Conservation (phyloP, 169 alveolate species). For the Pseudocohnilembus persalinus region DNA sequence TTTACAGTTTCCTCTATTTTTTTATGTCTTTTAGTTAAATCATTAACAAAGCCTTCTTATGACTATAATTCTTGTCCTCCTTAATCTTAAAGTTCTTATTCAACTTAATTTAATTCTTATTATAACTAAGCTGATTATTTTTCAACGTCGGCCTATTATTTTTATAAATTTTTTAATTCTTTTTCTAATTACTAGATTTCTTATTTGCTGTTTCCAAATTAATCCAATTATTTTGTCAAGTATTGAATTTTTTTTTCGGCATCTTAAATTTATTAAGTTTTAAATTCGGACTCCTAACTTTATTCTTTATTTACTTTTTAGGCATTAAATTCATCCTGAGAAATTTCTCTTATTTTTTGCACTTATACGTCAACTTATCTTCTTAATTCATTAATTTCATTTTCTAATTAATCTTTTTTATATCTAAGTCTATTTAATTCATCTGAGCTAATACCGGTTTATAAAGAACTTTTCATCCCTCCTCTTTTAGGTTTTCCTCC, state of each 20-base stretch:
- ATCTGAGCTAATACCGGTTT: constrained; percentile 33
- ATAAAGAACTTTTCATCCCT: constrained; percentile 48
- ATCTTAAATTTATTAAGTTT: not conserved
- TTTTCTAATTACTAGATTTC: constrained; percentile 21
- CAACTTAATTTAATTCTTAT: constrained; percentile 24
- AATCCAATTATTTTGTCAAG: constrained; percentile 26
- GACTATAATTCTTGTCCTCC: constrained; percentile 45
- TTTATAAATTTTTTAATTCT: constrained; percentile 11
- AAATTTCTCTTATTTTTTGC: not conserved
- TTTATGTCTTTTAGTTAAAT: constrained; percentile 10
- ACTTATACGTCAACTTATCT: not conserved
- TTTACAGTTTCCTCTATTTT: constrained; percentile 15
- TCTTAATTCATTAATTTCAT: not conserved
- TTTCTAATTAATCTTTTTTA: constrained; percentile 49
- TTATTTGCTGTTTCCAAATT: constrained; percentile 20
- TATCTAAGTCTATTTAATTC: constrained; percentile 31
- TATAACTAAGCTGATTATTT: constrained; percentile 27
- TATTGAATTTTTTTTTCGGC: no score
- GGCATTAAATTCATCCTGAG: not conserved
- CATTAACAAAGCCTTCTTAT: constrained; percentile 23
- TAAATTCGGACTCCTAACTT: not conserved
- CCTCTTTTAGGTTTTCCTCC: constrained; percentile 82
- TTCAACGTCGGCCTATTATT: constrained; percentile 33
- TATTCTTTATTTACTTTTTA: not conserved
- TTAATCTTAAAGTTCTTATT: constrained; percentile 37